Conservation (phyloP, 31 red algal genomes). For the Asparagopsis taxiformis region DNA sequence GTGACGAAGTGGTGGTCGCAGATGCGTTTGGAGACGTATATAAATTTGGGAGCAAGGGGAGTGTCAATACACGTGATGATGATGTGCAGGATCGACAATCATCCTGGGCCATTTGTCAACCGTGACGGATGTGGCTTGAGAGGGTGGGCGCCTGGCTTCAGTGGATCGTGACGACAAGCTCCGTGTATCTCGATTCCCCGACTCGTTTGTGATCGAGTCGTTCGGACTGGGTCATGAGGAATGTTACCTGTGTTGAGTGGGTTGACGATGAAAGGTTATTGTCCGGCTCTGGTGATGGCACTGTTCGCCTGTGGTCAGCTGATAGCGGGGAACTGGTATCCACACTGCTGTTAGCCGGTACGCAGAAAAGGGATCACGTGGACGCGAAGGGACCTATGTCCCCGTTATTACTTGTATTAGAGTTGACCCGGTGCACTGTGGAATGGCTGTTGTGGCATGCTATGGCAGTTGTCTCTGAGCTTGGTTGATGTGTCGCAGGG, state of each 20-base stretch:
- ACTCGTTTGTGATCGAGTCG: constrained; percentile 33
- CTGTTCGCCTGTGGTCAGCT: constrained; percentile 27
- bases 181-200: constrained; percentile 32
- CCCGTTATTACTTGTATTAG: too few species aligned
- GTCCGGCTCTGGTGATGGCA: constrained; percentile 41
- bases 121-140: constrained; percentile 20
- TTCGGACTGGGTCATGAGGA: constrained; percentile 39
- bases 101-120: constrained; percentile 51
- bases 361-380: too few species aligned
- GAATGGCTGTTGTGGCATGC: too few species aligned
- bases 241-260: constrained; percentile 9
- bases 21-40: constrained; percentile 60
- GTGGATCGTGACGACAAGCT: constrained; percentile 31
- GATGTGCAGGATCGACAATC: constrained; percentile 1
- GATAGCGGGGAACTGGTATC: not conserved
- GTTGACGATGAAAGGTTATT: constrained; percentile 1
- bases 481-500: too few species aligned
- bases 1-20: constrained; percentile 13
- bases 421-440: too few species aligned
- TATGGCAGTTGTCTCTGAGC: too few species aligned
- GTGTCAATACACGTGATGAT: constrained; percentile 5
- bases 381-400: too few species aligned
- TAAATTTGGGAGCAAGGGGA: not conserved
- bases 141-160: constrained; percentile 6
- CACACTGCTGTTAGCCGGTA: too few species aligned